phyloP scores from a whole-genome alignment of 352 stramenopile species.

The Phytophthora tubulina region DNA sequence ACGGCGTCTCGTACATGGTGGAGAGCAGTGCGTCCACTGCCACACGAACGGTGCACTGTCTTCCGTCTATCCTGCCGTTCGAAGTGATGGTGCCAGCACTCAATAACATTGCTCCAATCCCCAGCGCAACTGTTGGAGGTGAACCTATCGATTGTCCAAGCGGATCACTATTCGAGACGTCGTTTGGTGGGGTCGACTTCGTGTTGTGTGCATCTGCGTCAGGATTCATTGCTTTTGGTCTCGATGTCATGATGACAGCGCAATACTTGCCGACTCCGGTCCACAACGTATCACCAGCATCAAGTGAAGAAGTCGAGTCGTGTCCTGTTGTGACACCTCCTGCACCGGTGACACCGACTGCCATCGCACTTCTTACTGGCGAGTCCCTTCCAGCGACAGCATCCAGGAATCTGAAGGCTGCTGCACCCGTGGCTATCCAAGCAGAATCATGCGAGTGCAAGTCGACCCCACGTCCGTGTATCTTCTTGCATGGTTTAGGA shows the following conservation, averaged over 20 bases:
- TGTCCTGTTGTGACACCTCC: neutral
- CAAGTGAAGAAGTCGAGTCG: neutral
- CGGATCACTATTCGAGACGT: constrained; percentile 15
- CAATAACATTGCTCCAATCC: constrained; percentile 19
- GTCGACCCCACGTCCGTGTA: constrained; percentile 25
- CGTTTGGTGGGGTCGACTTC: constrained; percentile 14
- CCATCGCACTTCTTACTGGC: constrained; percentile 14
- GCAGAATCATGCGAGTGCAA: constrained; percentile 12
- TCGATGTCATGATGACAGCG: constrained; percentile 14
- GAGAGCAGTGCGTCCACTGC: neutral
- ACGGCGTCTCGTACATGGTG: constrained; percentile 30
- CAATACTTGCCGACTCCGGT: constrained; percentile 11
- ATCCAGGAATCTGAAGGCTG: constrained; percentile 1
- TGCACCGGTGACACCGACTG: neutral
- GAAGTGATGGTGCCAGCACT: constrained; percentile 11
- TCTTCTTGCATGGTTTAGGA: constrained; percentile 34
- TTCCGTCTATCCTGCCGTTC: constrained; percentile 7
- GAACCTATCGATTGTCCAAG: constrained; percentile 26
- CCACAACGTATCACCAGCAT: neutral
- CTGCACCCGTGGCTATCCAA: neutral
- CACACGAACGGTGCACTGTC: neutral
- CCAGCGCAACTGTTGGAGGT: constrained; percentile 17
- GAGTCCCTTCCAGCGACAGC: neutral
- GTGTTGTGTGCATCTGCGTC: constrained; percentile 15
- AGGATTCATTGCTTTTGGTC: constrained; percentile 21